Evolutionary conservation across 768 basidiomycete genomes (phyloP).

Genomic region (Russula emetica): DNA sequence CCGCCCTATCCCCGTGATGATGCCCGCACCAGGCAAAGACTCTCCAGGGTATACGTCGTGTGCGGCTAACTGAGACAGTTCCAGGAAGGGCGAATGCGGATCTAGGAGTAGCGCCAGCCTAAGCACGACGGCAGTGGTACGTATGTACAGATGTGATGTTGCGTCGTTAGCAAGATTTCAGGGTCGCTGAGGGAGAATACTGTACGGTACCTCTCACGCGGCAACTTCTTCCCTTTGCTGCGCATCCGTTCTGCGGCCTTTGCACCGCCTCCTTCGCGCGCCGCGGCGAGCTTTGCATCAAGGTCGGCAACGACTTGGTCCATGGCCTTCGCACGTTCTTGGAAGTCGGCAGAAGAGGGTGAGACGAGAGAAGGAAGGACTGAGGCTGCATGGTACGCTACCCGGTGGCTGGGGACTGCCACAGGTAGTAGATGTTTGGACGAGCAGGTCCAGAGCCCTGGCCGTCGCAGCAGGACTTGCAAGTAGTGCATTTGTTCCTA

Average conservation of each 20-base stretch:
- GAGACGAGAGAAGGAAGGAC: conserved; percentile 72
- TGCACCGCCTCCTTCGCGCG: conserved; percentile 66
- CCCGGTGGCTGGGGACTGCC: too few species aligned
- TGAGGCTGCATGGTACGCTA: conserved; percentile 56
- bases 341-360: conserved; percentile 66
- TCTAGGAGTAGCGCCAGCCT: conserved; percentile 60
- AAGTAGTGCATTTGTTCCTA: conserved; percentile 1
- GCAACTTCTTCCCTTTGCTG: conserved; percentile 74
- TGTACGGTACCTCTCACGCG: conserved; percentile 66
- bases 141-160: not conserved
- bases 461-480: conserved; percentile 7
- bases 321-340: conserved; percentile 63
- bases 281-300: conserved; percentile 53
- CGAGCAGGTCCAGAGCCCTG: not conserved
- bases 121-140: not conserved
- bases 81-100: conserved; percentile 83
- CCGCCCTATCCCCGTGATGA: conserved; percentile 74
- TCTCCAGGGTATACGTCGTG: conserved; percentile 78
- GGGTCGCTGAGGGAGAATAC: not conserved
- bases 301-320: conserved; percentile 61
- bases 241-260: conserved; percentile 74
- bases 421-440: not conserved
- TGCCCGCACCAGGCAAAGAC: conserved; percentile 79
- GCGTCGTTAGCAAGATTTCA: not conserved
- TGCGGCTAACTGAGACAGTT: conserved; percentile 81